Percentiles rank a stretch among this genome's conserved stretches.
Conservation (phyloP, 2,329 filamentous ascomycete species). For the Sordariomycetes sp. region DNA sequence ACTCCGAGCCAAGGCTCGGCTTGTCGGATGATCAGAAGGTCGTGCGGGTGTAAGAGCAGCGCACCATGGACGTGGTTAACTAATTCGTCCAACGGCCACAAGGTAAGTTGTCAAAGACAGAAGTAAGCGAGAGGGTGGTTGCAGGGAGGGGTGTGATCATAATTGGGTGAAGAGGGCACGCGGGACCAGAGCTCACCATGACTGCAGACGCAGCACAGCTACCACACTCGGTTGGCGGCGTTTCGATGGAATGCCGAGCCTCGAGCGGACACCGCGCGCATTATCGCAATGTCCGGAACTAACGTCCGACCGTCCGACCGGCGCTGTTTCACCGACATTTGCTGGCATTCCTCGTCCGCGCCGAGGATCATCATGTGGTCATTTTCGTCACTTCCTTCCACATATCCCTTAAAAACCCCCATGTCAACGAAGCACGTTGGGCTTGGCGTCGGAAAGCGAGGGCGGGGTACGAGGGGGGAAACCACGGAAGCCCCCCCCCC, state of each 20-base stretch:
- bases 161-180: no score
- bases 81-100: no score
- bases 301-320: background rate
- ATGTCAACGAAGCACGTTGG: background rate
- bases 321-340: conserved; percentile 2
- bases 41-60: no score
- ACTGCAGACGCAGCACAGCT: no score
- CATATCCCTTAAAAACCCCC: background rate
- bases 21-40: no score
- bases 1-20: no score
- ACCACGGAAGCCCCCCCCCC: background rate
- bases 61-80: no score
- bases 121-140: no score
- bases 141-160: no score
- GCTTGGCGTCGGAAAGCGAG: background rate
- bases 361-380: conserved; percentile 2
- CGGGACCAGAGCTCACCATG: no score
- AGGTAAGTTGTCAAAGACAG: no score
- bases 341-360: background rate
- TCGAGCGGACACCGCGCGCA: background rate
- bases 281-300: background rate
- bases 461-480: background rate
- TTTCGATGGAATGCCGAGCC: background rate
- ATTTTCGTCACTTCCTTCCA: background rate
- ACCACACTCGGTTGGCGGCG: background rate